Evolutionary conservation across 768 basidiomycete species (phyloP).

Genomic region (Pleurotus citrinopileatus): DNA sequence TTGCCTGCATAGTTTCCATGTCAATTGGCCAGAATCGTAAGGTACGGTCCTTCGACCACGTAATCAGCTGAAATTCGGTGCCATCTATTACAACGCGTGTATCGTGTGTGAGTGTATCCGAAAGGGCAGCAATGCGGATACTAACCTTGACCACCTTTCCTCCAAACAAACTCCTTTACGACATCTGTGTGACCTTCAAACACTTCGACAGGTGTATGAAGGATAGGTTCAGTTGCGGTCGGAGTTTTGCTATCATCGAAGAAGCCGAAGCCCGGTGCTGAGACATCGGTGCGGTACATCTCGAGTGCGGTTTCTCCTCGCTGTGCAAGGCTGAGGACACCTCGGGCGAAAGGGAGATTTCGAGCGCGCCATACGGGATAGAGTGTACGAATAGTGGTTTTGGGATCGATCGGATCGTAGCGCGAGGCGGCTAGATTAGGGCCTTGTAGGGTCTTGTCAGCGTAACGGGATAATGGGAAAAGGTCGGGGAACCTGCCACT

Average conservation of each 20-base stretch:
- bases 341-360: conserved; percentile 87
- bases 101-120: not conserved
- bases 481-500: not conserved
- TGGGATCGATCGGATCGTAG: conserved; percentile 31
- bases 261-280: not conserved
- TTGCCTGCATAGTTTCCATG: conserved; percentile 63
- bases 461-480: not conserved
- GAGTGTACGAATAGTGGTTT: conserved; percentile 58
- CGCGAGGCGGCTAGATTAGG: conserved; percentile 7
- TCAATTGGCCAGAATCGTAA: conserved; percentile 90
- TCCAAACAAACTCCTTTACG: conserved; percentile 98
- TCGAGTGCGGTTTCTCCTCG: conserved; percentile 80
- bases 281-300: conserved; percentile 61
- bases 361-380: conserved; percentile 97
- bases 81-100: conserved; percentile 21
- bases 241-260: conserved; percentile 8
- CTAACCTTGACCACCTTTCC: conserved; percentile 59
- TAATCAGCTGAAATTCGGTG: conserved; percentile 58
- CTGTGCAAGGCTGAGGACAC: conserved; percentile 86
- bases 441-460: not conserved
- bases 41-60: conserved; percentile 86
- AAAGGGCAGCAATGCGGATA: no score
- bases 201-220: conserved; percentile 54
- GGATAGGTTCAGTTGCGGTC: conserved; percentile 12
- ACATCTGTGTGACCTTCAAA: conserved; percentile 92